Percentiles rank a stretch among this genome's conserved stretches.
These are phyloP conservation scores for Verticillium zaregamsianum DNA, from an alignment of 2,329 filamentous ascomycete genomes.

Conservation along the genomic window DNA sequence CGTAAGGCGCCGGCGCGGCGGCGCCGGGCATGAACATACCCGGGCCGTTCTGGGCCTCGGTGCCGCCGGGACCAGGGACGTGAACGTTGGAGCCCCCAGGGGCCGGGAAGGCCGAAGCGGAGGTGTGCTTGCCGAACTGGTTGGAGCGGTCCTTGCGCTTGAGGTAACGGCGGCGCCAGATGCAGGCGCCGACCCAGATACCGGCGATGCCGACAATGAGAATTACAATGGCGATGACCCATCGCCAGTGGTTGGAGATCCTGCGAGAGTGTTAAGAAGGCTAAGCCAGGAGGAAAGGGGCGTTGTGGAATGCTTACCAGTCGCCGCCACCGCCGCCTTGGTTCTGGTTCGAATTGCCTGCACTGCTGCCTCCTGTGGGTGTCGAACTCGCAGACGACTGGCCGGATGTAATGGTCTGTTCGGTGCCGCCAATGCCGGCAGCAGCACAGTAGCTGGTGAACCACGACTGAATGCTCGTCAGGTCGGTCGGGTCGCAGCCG, in stretches of 20 bases:
- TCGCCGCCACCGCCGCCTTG: slow-evolving; percentile 29
- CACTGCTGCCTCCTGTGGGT: slow-evolving; percentile 20
- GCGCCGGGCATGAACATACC: slow-evolving; percentile 29
- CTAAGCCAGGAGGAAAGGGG: background rate
- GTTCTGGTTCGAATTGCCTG: background rate
- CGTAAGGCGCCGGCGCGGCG: slow-evolving; percentile 20
- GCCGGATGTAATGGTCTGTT: background rate
- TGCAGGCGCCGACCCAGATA: slow-evolving; percentile 64
- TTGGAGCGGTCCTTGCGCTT: slow-evolving; percentile 61
- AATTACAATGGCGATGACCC: slow-evolving; percentile 77
- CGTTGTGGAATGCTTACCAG: slow-evolving; percentile 36
- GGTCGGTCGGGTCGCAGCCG: slow-evolving; percentile 43
- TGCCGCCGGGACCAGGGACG: slow-evolving; percentile 19
- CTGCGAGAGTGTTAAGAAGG: slow-evolving; percentile 32
- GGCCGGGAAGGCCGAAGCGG: slow-evolving; percentile 24
- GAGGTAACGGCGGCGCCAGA: slow-evolving; percentile 70
- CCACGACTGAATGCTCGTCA: slow-evolving; percentile 63
- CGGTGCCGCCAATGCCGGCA: slow-evolving; percentile 27
- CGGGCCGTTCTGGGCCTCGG: slow-evolving; percentile 18
- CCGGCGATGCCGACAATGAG: slow-evolving; percentile 64
- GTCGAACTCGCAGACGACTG: slow-evolving; percentile 13
- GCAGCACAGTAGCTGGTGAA: slow-evolving; percentile 62
- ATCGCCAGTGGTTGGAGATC: slow-evolving; percentile 68
- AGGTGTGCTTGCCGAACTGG: slow-evolving; percentile 38
- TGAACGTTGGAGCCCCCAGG: slow-evolving; percentile 27